These are phyloP conservation scores for Diaporthe sp. DNA, from an alignment of 2,329 filamentous ascomycete genomes.

Conservation along the genomic window DNA sequence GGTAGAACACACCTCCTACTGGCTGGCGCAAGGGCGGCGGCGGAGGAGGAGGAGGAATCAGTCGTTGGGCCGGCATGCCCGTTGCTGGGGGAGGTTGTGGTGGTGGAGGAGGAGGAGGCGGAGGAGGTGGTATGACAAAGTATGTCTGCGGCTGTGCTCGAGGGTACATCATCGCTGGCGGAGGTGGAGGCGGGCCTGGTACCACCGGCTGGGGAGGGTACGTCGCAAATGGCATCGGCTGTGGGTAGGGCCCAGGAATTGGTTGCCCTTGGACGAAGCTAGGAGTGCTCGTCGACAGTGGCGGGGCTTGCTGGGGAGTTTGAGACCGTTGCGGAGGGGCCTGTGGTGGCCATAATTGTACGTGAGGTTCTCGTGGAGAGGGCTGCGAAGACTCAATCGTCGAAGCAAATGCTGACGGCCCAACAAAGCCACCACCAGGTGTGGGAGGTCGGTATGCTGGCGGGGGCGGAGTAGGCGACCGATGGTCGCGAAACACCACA, in stretches of 20 bases:
- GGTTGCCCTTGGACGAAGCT: slow-evolving; percentile 1
- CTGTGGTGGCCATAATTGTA: slow-evolving; percentile 13
- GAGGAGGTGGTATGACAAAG: slow-evolving; percentile 22
- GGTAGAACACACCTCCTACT: not conserved
- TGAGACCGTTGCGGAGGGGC: not conserved
- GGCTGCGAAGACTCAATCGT: not conserved
- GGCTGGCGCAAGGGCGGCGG: not conserved
- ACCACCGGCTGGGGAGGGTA: slow-evolving; percentile 17
- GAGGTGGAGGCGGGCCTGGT: slow-evolving; percentile 22
- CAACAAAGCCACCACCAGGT: not conserved
- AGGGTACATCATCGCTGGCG: slow-evolving; percentile 18
- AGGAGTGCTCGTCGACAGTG: not conserved
- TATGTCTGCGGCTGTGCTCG: slow-evolving; percentile 8
- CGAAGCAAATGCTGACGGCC: not conserved
- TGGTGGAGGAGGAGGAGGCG: slow-evolving; percentile 16
- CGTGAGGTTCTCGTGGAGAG: not conserved
- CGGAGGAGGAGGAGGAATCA: not conserved
- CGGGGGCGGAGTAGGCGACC: slow-evolving; percentile 10
- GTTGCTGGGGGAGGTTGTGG: not conserved
- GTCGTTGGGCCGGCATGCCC: not conserved
- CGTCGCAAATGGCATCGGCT: not conserved
- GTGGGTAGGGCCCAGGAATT: not conserved
- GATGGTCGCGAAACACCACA: slow-evolving; percentile 14
- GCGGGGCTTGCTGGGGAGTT: not conserved
- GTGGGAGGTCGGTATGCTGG: slow-evolving; percentile 31